Evolutionary conservation across 768 basidiomycete species (phyloP), one percentile per base, ranked within the genome.

Genomic region (Podaxis sp.): DNA sequence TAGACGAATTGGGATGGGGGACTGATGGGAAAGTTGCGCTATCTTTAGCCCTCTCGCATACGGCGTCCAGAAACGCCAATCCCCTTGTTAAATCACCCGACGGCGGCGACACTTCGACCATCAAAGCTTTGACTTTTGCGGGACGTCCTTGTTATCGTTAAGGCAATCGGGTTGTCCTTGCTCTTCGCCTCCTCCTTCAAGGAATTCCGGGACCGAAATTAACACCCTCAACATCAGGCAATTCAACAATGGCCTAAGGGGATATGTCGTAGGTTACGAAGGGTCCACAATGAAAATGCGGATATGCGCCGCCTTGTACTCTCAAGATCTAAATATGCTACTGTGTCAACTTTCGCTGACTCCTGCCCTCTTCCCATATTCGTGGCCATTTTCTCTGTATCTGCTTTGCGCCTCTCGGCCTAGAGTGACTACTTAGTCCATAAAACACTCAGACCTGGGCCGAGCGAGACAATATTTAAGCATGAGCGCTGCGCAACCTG

Each of bases 401-500:
- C 13, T 49, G 28, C 44, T 51, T 17, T 46, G 44, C 39, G 22
- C 6, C 28, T 54, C 30, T 55, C 24, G 44, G 39, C 30, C 17
- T 59, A 11, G 15, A 46, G n/a, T 51, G 19, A 28, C 24, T 13
- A 24, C 19, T 9, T 49, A n/a, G 3, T 49, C 19, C 11, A 11
- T 24, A 11, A 19, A 17, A 9, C 17, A n/a, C 17, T n/a, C n/a
- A 46, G n/a, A 46, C 44, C 19, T 46, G 44, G 49, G 19, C 22
- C 30, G 28, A 8, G 44, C 44, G 17, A 46, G 19, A 28, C 26
- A 39, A 54, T 48, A 33, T 44, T 15, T 28, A 30, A 48, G 26
- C 9, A 81, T 83, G 79, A 70, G 70, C 53, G 64, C 67, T 53
- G 75, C 72, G 60, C 67, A 83, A 49, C 71, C 77, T 46, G 74